Base-by-base conservation (phyloP, 2,329 filamentous ascomycete species). In the Ceratocystis alfenasii region DNA sequence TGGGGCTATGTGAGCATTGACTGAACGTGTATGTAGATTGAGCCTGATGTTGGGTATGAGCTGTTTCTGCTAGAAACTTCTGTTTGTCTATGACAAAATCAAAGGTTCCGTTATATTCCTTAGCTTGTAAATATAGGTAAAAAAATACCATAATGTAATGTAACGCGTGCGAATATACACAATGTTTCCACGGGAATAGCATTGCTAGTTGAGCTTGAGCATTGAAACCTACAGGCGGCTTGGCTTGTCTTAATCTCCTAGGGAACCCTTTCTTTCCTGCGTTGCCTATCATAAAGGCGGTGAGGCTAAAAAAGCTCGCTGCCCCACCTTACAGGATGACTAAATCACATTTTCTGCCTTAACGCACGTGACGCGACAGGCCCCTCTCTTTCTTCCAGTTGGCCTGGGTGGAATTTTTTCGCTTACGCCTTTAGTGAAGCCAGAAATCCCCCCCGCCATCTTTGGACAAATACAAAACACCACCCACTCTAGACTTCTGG, bases 401-500 rank as follows among this genome's bases (percentile, higher is more conserved):
- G 50, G 50, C n/a, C 45, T 28, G 30, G 44, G 48, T 64, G 62
- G 62, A 67, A 67, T 67, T 67, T 64, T 64, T 67, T 64, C 66
- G 62, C 62, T 64, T 67, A 64, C 61, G 66, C 57, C 45, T 50
- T 41, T 60, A 60, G 53, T 53, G 63, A 67, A 62, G 57, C 62
- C 46, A 65, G 45, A 65, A 67, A 64, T 59, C 66, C 65, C 60
- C 28, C 66, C 66, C 66, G 66, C 66, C 66, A 67, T 65, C 66
- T 67, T 67, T 64, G 45, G 57, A 65, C 55, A 64, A 59, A 67
- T 67, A 67, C 66, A 67, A 67, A 67, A 67, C 66, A 65, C 66
- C 66, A 67, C 62, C 66, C 63, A 62, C 62, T 67, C 62, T 67
- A 65, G 57, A 61, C 62, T 65, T 65, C 48, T 62, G 66, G 66